phyloP scores from a whole-genome alignment of 306 rosid species.

The Rosa chinensis region DNA sequence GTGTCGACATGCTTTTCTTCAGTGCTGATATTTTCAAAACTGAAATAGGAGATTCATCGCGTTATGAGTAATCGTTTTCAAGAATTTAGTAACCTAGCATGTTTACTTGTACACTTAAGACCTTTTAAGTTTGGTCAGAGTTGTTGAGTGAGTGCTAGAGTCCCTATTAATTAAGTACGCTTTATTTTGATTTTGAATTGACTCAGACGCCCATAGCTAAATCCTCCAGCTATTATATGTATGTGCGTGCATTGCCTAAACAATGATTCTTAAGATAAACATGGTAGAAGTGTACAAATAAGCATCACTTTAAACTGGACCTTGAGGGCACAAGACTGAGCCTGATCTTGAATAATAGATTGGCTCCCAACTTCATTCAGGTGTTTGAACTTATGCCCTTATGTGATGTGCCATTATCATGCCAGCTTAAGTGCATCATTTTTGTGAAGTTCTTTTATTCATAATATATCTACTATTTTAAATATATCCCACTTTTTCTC shows the following conservation, averaged over 20 bases:
- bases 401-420: not conserved
- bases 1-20: not conserved
- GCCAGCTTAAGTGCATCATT: not conserved
- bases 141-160: not conserved
- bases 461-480: not conserved
- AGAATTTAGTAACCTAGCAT: not conserved
- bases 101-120: not conserved
- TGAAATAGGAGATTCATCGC: not conserved
- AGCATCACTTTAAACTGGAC: not conserved
- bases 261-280: not conserved
- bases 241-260: not conserved
- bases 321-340: not conserved
- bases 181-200: not conserved
- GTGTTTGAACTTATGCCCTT: not conserved
- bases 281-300: not conserved
- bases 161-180: not conserved
- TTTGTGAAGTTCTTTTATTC: slow-evolving; percentile 2
- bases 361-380: not conserved
- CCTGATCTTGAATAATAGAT: not conserved
- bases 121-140: not conserved
- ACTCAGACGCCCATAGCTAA: not conserved
- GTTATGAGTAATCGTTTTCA: slow-evolving; percentile 4
- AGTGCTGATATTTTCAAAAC: not conserved
- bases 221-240: not conserved
- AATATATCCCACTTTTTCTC: not conserved